phyloP scores from a whole-genome alignment of 345 rosid species.

The Viola odorata region DNA sequence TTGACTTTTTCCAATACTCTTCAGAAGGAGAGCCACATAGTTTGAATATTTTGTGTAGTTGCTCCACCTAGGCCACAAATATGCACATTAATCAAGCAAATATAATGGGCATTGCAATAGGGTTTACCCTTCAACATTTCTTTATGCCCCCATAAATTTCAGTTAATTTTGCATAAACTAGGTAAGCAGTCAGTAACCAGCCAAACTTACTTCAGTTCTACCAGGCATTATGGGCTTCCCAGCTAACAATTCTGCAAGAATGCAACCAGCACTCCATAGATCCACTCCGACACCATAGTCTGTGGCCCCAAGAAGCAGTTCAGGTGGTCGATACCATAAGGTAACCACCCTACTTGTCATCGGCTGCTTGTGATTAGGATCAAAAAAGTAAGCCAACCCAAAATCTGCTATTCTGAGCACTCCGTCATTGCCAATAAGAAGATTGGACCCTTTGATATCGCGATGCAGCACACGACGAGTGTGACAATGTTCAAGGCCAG shows the following conservation, averaged over 20 bases:
- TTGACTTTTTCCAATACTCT: constrained; percentile 73
- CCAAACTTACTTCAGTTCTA: constrained; percentile 21
- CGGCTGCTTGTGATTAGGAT: constrained; percentile 32
- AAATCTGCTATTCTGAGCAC: constrained; percentile 29
- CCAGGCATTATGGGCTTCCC: constrained; percentile 36
- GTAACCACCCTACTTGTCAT: constrained; percentile 35
- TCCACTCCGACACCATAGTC: constrained; percentile 32
- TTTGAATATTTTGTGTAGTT: constrained; percentile 69
- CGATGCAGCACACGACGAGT: constrained; percentile 25
- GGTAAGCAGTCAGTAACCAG: not conserved
- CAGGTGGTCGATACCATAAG: constrained; percentile 31
- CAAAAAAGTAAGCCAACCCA: constrained; percentile 30
- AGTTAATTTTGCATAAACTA: not conserved
- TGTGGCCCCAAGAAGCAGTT: constrained; percentile 29
- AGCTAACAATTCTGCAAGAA: constrained; percentile 29
- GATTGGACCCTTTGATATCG: constrained; percentile 31
- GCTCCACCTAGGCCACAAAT: constrained; percentile 52
- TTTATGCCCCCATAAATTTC: no score
- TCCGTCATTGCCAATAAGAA: constrained; percentile 32
- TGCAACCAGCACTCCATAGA: constrained; percentile 38
- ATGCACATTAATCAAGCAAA: no score
- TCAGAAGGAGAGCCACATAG: constrained; percentile 77
- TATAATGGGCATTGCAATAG: not conserved
- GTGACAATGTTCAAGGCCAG: constrained; percentile 32
- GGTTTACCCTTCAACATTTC: not conserved